Evolutionary conservation across 495 filamentous ascomycete genomes (phyloP), one percentile per base, ranked within the genome.

Genomic region (Penicillium nucicola): DNA sequence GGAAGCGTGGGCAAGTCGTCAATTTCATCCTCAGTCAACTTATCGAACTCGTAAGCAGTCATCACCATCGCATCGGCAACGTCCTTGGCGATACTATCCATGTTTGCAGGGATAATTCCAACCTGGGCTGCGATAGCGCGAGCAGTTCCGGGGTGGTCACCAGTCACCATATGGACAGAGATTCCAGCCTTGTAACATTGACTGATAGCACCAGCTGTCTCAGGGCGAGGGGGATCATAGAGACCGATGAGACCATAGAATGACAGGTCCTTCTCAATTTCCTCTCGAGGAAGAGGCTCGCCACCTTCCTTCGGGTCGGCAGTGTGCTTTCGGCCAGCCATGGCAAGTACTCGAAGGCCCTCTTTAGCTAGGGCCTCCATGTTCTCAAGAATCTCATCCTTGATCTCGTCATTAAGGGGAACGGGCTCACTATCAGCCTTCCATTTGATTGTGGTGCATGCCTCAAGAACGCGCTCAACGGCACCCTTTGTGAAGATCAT

Each of bases 401-500:
- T 58, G 39, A 75, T 66, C 0, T 72, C 65, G 5, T 77, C 69
- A 10, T 67, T 62, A 46, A 84, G 54, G 1, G 71, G 56, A 2
- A 53, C 68, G 0, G 75, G 65, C 5, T 53, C 59, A 1, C 68
- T 50, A 4, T 60, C 71, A 10, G 70, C 56, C n/a, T 66, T 62
- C 65, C 70, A 69, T 46, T 72, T 71, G 48, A 83, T 67, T 1
- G 62, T 65, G 5, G 69, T 72, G 68, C 88, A 92, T 7, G 87
- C 65, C 48, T 90, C 86, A 30, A 93, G 62, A 10, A 93, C 75
- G 17, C 87, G 81, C 65, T 93, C 89, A 31, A 90, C 88, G 5
- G 89, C 89, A 4, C 89, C 89, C 62, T 93, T 93, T 48, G 82
- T 84, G 60, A 90, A 91, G 9, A 84, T 62, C 52, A 75, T 63